These are phyloP conservation scores for Leccinum cinnamomeum DNA, from an alignment of 1,284 basidiomycete species.

Conservation along the genomic window DNA sequence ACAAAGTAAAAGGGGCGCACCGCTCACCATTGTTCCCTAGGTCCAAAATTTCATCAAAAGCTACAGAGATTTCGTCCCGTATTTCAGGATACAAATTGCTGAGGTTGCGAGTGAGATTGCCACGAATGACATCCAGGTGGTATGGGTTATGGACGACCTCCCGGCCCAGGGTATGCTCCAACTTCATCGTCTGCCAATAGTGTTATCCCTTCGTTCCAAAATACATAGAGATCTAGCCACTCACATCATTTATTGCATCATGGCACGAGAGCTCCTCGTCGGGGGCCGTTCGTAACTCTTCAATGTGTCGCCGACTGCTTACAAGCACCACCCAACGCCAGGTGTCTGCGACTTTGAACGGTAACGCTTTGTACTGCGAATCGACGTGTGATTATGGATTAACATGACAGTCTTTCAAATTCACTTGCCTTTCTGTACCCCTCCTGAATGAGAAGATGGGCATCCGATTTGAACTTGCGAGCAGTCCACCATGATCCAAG, in stretches of 20 bases:
- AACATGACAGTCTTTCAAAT: too few species aligned
- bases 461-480: constrained; percentile 6
- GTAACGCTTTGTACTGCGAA: constrained; percentile 21
- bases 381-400: not conserved
- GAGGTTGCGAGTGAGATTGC: constrained; percentile 35
- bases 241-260: constrained; percentile 37
- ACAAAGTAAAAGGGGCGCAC: not conserved
- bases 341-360: constrained; percentile 43
- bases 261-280: constrained; percentile 40
- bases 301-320: constrained; percentile 35
- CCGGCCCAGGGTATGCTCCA: constrained; percentile 31
- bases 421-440: constrained; percentile 26
- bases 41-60: constrained; percentile 29
- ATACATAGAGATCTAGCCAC: not conserved
- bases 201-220: not conserved
- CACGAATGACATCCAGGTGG: constrained; percentile 26
- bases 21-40: constrained; percentile 14
- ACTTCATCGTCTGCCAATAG: constrained; percentile 17
- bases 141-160: constrained; percentile 27
- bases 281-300: constrained; percentile 42
- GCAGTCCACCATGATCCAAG: constrained; percentile 15
- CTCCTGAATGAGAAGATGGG: constrained; percentile 13
- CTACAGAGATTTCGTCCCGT: constrained; percentile 32
- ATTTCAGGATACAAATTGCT: constrained; percentile 26
- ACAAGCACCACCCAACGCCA: constrained; percentile 43